Evolutionary conservation across 2,329 filamentous ascomycete species (phyloP), one percentile per base, ranked within the genome.

Genomic region (Aureobasidium sp.): DNA sequence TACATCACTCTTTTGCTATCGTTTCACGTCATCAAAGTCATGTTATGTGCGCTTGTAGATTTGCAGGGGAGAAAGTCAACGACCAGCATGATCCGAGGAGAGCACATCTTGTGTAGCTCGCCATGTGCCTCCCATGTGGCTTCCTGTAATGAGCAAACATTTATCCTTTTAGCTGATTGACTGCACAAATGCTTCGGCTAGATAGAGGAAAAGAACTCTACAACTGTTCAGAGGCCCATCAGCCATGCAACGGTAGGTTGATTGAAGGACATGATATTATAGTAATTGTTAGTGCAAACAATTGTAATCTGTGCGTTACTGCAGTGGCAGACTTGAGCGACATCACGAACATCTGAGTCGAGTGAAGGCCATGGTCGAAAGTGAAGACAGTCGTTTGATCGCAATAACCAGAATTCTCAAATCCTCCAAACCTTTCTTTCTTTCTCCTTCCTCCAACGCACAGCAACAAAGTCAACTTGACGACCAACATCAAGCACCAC

Each of bases 401-500:
- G 14, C 6, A 38, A 49, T 49, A 32, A 49, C 38, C 38, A n/a
- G 17, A 45, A 38, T 27, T 51, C 48, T 41, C 37, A 14, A 21
- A 17, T 50, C 34, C 14, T 17, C 17, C 14, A 17, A 41, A 24
- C 37, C 27, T 17, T 51, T 32, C 48, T 51, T 41, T 19, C 37
- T 22, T 22, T 22, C 19, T 21, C 17, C n/a, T n/a, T 48, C 27
- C 10, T 25, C 21, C 35, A 51, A 37, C 48, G 32, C 29, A 51
- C 25, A 24, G 48, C 27, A 51, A 41, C 27, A 35, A n/a, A 32
- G 48, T 29, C 48, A 50, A 24, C 24, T 34, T 25, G 38, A 40
- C 48, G n/a, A 40, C 47, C 16, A 50, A 12, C 19, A 45, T n/a
- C 32, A 48, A 37, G 44, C 44, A 37, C 44, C 24, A 38, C 27